Conservation (phyloP, 345 rosid genomes). For the Rubroshorea leprosula region DNA sequence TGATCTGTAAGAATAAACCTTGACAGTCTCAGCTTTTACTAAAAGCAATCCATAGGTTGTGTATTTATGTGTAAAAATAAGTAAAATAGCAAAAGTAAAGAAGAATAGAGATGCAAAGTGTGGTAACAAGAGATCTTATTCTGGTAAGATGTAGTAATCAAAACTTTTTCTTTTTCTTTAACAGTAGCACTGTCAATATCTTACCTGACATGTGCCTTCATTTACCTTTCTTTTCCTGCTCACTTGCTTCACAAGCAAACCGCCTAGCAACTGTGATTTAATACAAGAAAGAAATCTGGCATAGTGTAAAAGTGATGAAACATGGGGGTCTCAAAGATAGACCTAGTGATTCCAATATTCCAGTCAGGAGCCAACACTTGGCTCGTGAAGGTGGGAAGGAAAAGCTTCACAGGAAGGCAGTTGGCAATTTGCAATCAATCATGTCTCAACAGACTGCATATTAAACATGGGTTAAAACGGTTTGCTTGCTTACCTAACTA, state of each 20-base stretch:
- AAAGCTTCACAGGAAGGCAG: constrained; percentile 17
- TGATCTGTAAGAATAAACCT: constrained; percentile 13
- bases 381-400: constrained; percentile 5
- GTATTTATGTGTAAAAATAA: background rate
- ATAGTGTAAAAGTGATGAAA: background rate
- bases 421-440: constrained; percentile 33
- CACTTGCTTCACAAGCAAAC: constrained; percentile 40
- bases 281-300: constrained; percentile 2
- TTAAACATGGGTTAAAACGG: background rate
- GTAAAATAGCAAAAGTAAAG: background rate
- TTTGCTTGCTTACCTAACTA: constrained; percentile 2
- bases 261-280: constrained; percentile 13
- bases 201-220: constrained; percentile 22
- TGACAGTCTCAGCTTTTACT: constrained; percentile 5
- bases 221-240: constrained; percentile 13
- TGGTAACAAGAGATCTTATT: constrained; percentile 26
- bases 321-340: constrained; percentile 2
- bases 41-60: background rate
- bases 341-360: constrained; percentile 13
- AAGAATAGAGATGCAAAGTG: background rate
- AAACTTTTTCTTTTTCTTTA: constrained; percentile 32
- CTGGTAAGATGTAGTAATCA: constrained; percentile 41
- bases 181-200: constrained; percentile 27
- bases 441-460: constrained; percentile 2
- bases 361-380: constrained; percentile 14